Evolutionary conservation across 108 stramenopile species (phyloP).

Genomic region (Bacterosira constricta): DNA sequence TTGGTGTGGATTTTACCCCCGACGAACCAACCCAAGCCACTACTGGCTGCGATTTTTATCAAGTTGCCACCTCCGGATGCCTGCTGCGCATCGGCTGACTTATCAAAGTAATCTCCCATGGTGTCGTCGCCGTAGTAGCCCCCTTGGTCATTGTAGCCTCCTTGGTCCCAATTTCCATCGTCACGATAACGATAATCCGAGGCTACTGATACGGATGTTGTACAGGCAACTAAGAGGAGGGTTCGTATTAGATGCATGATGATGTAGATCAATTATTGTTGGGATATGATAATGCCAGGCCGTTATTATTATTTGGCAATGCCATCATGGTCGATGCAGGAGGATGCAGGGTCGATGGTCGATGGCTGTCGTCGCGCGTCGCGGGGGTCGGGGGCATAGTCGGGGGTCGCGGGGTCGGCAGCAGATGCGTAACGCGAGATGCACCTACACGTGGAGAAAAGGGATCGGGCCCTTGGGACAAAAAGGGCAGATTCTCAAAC

Average conservation of each 20-base stretch:
- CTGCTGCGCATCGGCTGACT: constrained; percentile 8
- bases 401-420: background rate
- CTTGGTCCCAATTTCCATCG: constrained; percentile 43
- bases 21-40: constrained; percentile 50
- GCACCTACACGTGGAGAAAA: background rate
- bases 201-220: constrained; percentile 22
- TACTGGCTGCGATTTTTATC: constrained; percentile 34
- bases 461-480: no score
- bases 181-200: constrained; percentile 32
- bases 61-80: constrained; percentile 19
- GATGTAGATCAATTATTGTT: background rate
- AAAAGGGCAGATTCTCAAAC: no score
- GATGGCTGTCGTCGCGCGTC: background rate
- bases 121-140: constrained; percentile 49
- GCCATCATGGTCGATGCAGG: background rate
- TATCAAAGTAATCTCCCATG: constrained; percentile 57
- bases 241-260: constrained; percentile 46
- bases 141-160: constrained; percentile 14
- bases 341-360: background rate
- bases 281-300: background rate
- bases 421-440: background rate
- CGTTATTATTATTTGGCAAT: background rate
- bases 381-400: background rate
- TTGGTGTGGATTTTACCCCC: constrained; percentile 53
- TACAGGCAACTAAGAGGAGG: constrained; percentile 31